Percentiles rank a stretch among this genome's conserved stretches.
phyloP scores from a whole-genome alignment of 371 early-diverging fungal species.

The Mortierella sp. region DNA sequence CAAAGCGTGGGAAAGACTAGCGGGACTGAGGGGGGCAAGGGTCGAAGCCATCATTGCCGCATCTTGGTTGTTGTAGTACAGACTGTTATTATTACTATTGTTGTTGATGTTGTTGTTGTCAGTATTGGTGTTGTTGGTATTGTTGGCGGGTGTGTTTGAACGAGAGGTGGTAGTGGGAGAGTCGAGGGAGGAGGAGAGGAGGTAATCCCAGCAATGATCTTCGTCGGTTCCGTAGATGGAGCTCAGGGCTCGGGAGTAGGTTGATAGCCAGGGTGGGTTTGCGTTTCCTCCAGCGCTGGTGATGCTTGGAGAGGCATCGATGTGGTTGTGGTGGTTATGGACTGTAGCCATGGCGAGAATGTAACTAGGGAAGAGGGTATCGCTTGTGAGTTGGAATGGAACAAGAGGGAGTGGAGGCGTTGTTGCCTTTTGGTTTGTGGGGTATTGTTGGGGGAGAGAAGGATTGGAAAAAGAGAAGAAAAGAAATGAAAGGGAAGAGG shows the following conservation, averaged over 20 bases:
- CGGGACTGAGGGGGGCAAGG: constrained; percentile 28
- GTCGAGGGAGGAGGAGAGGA: constrained; percentile 36
- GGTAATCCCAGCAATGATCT: constrained; percentile 46
- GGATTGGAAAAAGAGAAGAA: neutral
- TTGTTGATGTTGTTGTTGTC: neutral
- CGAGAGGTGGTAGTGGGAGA: constrained; percentile 20
- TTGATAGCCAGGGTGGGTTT: constrained; percentile 34
- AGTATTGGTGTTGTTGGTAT: neutral
- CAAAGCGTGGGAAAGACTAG: constrained; percentile 40
- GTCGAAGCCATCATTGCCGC: constrained; percentile 2
- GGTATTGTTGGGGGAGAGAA: constrained; percentile 1
- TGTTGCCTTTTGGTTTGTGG: neutral
- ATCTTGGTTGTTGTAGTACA: constrained; percentile 8
- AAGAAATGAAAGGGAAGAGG: neutral
- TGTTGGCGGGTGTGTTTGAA: constrained; percentile 3
- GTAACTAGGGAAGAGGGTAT: neutral
- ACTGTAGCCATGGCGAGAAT: constrained; percentile 20
- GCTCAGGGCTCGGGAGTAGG: constrained; percentile 46
- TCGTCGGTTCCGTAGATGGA: constrained; percentile 52
- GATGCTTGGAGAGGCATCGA: constrained; percentile 18
- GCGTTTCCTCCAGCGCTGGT: constrained; percentile 5
- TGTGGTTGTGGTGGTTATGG: constrained; percentile 27
- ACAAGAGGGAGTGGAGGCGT: neutral
- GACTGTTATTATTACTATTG: neutral
- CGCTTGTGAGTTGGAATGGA: neutral